Base-by-base conservation (phyloP, 2,329 filamentous ascomycete species). In the Epichloe hybrida region DNA sequence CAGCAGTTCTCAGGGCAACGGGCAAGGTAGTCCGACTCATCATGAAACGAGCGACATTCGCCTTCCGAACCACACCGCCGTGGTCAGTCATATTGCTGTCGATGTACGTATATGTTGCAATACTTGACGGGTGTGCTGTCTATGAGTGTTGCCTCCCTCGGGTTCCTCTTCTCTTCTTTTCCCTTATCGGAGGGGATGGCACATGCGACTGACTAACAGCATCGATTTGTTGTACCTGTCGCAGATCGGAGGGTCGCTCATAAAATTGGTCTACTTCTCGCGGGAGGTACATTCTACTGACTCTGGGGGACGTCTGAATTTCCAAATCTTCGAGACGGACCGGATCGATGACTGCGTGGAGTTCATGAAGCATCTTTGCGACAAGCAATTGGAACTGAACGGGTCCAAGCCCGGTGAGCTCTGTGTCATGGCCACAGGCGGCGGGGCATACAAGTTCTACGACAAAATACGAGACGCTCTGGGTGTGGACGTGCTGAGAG, bases 231-330 rank as follows among this genome's bases (percentile, higher is more conserved):
- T 8, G 17, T 41, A 13, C 8, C 2, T 31, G 37, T 8, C 45
- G 45, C 65, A 95, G 87, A 97, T 98, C 66, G 93, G 93, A 57
- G 93, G 93, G 58, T 95, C 90, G 15, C 75, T 98, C 36, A 90
- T 89, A 57, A 98, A 98, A 71, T 80, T 98, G 44, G 93, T 98
- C 53, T 98, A 96, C 72, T 97, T 97, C 57, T 93, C 90, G 17
- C 86, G 88, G 57, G 93, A 97, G 68, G 79, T 85, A 41, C 79
- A 85, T 63, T 86, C 84, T 12, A 79, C 76, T 31, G 85, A 90
- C 59, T 83, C 86, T 47, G 93, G 93, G 51, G 93, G 50, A 23
- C 83, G 93, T 23, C 75, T 98, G 50, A 95, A 95, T 68, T 98
- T 98, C 64, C 78, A 95, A 62, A 94, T 84, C 62, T 97, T 97